These are phyloP conservation scores for Fraxinus cuspidata DNA, from an alignment of 257 asterid genomes.

Conservation along the genomic window DNA sequence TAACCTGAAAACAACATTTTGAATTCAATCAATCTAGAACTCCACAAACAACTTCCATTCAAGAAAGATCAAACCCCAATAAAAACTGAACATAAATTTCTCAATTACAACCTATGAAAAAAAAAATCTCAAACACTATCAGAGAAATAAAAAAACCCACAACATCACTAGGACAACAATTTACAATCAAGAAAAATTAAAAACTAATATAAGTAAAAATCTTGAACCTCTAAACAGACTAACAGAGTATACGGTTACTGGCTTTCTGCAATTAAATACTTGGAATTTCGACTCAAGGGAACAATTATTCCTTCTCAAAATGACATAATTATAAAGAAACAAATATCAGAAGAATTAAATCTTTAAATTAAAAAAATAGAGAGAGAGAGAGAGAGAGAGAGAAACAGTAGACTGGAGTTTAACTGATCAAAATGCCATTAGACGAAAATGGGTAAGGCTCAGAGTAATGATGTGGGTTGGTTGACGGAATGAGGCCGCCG, in stretches of 20 bases:
- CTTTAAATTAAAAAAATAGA: too few species aligned
- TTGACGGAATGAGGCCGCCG: constrained; percentile 24
- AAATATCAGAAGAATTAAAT: too few species aligned
- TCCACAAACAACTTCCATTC: neutral
- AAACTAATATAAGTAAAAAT: neutral
- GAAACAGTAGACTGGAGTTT: neutral
- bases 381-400: too few species aligned
- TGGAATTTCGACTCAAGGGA: neutral
- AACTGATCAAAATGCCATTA: constrained; percentile 44
- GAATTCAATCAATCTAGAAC: neutral
- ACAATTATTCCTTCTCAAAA: neutral
- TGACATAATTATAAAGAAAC: too few species aligned
- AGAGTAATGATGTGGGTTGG: constrained; percentile 17
- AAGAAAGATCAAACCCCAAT: neutral
- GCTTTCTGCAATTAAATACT: neutral
- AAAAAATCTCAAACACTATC: neutral
- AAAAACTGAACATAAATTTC: neutral
- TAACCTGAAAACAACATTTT: neutral
- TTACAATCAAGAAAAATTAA: neutral
- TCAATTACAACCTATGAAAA: neutral
- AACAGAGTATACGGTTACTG: neutral
- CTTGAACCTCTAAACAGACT: constrained; percentile 5
- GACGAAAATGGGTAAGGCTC: constrained; percentile 21
- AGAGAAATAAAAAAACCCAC: neutral
- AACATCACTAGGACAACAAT: neutral